A percentile compares a stretch with the other conserved stretches of the same genome.
phyloP scores from a whole-genome alignment of 192 early-diverging fungal species.

The Mortierella hygrophila region DNA sequence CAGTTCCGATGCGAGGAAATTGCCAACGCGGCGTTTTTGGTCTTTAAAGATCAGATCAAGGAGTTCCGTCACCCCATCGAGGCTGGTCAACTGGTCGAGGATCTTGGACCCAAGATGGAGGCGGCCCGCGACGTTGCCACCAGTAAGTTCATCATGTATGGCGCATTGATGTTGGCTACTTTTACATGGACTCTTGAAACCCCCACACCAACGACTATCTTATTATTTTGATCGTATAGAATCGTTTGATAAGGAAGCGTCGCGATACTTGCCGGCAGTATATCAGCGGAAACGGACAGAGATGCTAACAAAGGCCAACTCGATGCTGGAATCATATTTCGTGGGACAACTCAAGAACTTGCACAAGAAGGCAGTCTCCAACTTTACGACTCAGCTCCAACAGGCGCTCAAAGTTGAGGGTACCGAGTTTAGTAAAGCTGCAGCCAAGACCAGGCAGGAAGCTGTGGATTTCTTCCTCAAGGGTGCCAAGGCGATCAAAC shows the following conservation, averaged over 20 bases:
- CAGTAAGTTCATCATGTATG: constrained; percentile 24
- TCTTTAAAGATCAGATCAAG: constrained; percentile 73
- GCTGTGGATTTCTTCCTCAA: constrained; percentile 36
- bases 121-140: constrained; percentile 68
- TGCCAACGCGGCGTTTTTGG: constrained; percentile 75
- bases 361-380: constrained; percentile 73
- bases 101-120: constrained; percentile 76
- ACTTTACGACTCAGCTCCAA: constrained; percentile 71
- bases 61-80: constrained; percentile 78
- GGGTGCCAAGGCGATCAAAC: constrained; percentile 57
- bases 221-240: constrained; percentile 25
- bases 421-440: constrained; percentile 74
- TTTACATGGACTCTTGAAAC: too few relatives aligned
- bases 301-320: constrained; percentile 80
- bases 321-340: constrained; percentile 80
- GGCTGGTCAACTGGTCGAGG: constrained; percentile 77
- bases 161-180: too few relatives aligned
- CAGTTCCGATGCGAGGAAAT: constrained; percentile 99
- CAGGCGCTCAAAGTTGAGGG: constrained; percentile 36
- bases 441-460: constrained; percentile 37
- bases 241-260: constrained; percentile 90
- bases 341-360: constrained; percentile 92
- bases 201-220: too few relatives aligned
- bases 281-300: constrained; percentile 89
- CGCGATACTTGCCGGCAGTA: constrained; percentile 88